Percentiles rank a stretch among this genome's conserved stretches.
phyloP scores from a whole-genome alignment of 1,284 basidiomycete species.

The Apiotrichum akiyoshidainum region DNA sequence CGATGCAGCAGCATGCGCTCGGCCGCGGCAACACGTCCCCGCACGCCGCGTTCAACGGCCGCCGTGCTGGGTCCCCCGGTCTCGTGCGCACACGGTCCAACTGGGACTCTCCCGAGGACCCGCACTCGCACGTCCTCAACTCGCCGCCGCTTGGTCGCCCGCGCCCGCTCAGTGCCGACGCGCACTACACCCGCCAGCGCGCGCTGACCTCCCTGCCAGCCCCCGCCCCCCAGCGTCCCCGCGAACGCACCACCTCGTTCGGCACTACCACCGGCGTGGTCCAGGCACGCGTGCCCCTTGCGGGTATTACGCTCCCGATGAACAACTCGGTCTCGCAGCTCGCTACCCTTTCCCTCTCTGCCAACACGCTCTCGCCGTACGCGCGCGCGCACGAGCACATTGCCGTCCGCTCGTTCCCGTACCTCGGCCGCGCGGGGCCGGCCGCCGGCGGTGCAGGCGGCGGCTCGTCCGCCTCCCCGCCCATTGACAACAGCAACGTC shows the following conservation, averaged over 20 bases:
- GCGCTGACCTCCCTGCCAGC: too few species aligned
- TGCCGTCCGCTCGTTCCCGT: conserved; percentile 79
- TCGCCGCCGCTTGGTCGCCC: too few species aligned
- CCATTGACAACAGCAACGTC: conserved; percentile 44
- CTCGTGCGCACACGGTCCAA: conserved; percentile 27
- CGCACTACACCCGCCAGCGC: too few species aligned
- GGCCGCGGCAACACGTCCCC: not conserved
- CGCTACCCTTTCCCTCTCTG: conserved; percentile 75
- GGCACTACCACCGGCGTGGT: not conserved
- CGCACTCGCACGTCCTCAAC: not conserved
- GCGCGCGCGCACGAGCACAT: conserved; percentile 83
- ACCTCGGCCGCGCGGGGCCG: conserved; percentile 41
- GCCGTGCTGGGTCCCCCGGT: too few species aligned
- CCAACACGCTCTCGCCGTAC: conserved; percentile 87
- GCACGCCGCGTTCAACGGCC: too few species aligned
- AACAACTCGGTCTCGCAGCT: conserved; percentile 77
- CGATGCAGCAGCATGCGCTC: conserved; percentile 2
- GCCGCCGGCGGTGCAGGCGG: conserved; percentile 25
- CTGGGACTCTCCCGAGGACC: conserved; percentile 24
- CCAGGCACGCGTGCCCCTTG: not conserved
- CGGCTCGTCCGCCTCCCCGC: not conserved
- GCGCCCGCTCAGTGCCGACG: too few species aligned
- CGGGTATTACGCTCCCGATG: conserved; percentile 63
- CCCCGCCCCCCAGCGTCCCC: not conserved
- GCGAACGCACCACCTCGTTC: conserved; percentile 13